Evolutionary conservation across 305 asterid species (phyloP).

Genomic region (Fraxinus velutina): DNA sequence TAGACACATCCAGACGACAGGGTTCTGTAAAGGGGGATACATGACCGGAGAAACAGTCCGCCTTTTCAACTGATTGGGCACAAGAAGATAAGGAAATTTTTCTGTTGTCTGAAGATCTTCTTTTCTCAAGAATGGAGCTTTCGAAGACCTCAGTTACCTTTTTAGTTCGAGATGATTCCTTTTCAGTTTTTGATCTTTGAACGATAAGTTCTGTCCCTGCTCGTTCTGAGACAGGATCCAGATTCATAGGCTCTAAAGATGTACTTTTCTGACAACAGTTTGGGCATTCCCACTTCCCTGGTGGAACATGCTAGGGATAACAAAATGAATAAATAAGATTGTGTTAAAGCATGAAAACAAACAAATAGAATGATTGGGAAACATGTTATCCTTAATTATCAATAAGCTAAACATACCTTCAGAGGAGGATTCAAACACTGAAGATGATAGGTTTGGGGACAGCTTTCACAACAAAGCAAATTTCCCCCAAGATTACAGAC

Average conservation of each 20-base stretch:
- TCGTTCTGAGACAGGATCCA: constrained; percentile 51
- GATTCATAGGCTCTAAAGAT: constrained; percentile 37
- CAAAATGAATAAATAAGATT: constrained; percentile 19
- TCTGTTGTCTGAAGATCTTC: constrained; percentile 48
- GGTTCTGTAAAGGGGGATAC: constrained; percentile 31
- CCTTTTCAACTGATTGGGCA: constrained; percentile 39
- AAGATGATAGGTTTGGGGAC: constrained; percentile 56
- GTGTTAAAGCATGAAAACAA: constrained; percentile 21
- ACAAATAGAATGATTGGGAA: constrained; percentile 15
- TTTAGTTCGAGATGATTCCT: constrained; percentile 44
- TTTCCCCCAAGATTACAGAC: constrained; percentile 66
- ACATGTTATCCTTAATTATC: not conserved
- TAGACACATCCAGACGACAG: constrained; percentile 27
- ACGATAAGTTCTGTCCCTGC: constrained; percentile 53
- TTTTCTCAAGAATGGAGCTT: constrained; percentile 46
- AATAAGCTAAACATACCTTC: constrained; percentile 40
- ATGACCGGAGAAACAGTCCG: constrained; percentile 36
- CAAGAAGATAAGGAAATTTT: constrained; percentile 38
- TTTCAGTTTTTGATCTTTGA: constrained; percentile 54
- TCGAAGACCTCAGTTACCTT: constrained; percentile 41
- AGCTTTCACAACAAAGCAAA: constrained; percentile 56
- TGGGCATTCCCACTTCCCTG: constrained; percentile 83
- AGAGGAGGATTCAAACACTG: constrained; percentile 62
- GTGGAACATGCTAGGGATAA: constrained; percentile 55
- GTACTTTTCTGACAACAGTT: constrained; percentile 44